Percentiles rank a stretch among this genome's conserved stretches.
Conservation (phyloP, 139 green algal genomes). For the Closterium sp. region DNA sequence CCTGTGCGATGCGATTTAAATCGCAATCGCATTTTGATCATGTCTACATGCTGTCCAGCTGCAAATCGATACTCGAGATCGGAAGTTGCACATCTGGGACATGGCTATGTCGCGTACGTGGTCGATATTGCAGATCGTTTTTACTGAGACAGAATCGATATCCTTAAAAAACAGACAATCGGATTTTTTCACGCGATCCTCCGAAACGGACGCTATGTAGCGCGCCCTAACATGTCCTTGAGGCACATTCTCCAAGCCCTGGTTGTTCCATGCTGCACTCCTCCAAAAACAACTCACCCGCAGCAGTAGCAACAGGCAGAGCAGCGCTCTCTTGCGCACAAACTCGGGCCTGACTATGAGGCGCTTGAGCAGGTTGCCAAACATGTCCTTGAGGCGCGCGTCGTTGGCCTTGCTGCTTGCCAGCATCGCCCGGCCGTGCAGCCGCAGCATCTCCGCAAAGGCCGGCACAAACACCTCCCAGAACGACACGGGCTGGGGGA, state of each 20-base stretch:
- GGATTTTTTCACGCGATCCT: too few species aligned
- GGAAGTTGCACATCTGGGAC: too few species aligned
- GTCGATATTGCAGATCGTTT: too few species aligned
- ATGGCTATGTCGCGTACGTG: too few species aligned
- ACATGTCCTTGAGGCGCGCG: background rate
- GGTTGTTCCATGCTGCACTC: background rate
- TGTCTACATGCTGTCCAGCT: too few species aligned
- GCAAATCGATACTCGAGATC: too few species aligned
- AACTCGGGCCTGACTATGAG: conserved; percentile 1
- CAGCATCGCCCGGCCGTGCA: background rate
- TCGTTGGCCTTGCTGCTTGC: background rate
- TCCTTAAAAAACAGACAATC: too few species aligned
- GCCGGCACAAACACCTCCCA: conserved; percentile 4
- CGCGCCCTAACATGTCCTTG: too few species aligned
- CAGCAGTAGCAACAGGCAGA: background rate
- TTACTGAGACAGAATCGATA: too few species aligned
- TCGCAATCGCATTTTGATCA: too few species aligned
- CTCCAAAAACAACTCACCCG: background rate
- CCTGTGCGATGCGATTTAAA: too few species aligned
- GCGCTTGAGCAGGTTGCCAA: background rate
- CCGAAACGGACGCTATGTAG: too few species aligned
- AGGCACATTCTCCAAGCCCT: background rate
- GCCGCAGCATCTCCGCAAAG: background rate
- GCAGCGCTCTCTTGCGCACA: background rate
- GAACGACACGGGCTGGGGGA: background rate